Percentiles rank a stretch among this genome's conserved stretches.
phyloP scores from a whole-genome alignment of 495 filamentous ascomycete species.

The Tricharina praecox region DNA sequence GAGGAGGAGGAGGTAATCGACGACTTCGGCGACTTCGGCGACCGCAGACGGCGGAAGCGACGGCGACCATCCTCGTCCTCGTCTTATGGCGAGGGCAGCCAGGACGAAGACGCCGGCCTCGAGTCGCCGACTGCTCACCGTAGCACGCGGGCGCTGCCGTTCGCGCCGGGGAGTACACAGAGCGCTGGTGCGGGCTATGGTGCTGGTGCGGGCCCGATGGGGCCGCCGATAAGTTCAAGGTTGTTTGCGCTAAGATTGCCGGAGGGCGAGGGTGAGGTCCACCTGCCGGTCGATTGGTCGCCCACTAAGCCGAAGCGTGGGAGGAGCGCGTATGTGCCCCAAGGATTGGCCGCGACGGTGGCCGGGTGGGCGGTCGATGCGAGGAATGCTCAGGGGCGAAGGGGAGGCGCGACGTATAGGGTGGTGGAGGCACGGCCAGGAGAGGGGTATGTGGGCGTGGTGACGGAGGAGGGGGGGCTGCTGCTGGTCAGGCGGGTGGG shows the following conservation, averaged over 20 bases:
- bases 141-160: constrained; percentile 33
- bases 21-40: neutral
- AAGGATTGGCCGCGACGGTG: neutral
- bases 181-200: neutral
- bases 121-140: constrained; percentile 65
- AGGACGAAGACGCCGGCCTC: constrained; percentile 11
- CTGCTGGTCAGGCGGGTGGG: neutral
- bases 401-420: neutral
- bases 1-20: neutral
- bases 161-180: constrained; percentile 25
- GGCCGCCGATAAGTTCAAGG: neutral
- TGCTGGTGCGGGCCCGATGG: neutral
- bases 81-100: too few species aligned
- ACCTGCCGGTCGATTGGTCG: neutral
- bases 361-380: constrained; percentile 3
- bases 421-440: neutral
- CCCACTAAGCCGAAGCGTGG: neutral
- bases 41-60: neutral
- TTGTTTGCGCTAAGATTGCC: too few species aligned
- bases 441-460: neutral
- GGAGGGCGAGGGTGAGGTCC: too few species aligned
- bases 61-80: too few species aligned
- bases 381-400: neutral
- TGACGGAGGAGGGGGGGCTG: neutral
- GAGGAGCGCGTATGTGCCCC: neutral